A percentile compares a stretch with the other conserved stretches of the same genome.
These are phyloP conservation scores for Cryptosporidium sp. DNA, from an alignment of 169 alveolate genomes.

Conservation along the genomic window DNA sequence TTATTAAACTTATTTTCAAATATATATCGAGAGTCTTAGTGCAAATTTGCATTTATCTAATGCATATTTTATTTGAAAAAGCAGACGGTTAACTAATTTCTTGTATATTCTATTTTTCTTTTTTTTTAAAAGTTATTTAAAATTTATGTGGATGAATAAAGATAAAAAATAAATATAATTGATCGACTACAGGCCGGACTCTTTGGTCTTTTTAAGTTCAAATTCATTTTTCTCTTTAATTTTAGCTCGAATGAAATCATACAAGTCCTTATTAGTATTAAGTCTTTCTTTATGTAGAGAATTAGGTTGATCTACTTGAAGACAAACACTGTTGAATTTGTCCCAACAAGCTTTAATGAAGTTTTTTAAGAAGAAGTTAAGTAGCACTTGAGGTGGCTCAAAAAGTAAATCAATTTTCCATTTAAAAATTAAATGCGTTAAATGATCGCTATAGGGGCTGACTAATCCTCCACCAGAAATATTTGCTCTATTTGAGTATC, in stretches of 20 bases:
- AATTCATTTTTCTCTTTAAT: neutral
- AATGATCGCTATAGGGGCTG: slow-evolving; percentile 29
- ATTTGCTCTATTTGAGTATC: slow-evolving; percentile 37
- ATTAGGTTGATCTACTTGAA: slow-evolving; percentile 42
- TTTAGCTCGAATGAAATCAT: slow-evolving; percentile 38
- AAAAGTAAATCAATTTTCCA: slow-evolving; percentile 66
- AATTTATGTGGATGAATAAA: neutral
- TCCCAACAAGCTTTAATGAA: slow-evolving; percentile 73
- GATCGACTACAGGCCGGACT: neutral
- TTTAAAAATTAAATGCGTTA: slow-evolving; percentile 26
- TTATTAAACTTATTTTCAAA: too few species aligned
- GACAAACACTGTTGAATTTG: slow-evolving; percentile 32
- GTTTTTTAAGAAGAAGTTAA: slow-evolving; percentile 33
- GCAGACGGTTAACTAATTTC: too few species aligned
- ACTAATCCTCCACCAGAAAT: slow-evolving; percentile 69
- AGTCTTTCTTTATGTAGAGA: slow-evolving; percentile 62
- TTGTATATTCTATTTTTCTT: too few species aligned
- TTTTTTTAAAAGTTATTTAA: too few species aligned
- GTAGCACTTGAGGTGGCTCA: slow-evolving; percentile 36
- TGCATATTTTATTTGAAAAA: too few species aligned
- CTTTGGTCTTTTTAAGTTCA: neutral
- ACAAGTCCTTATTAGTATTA: slow-evolving; percentile 13
- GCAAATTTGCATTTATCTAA: too few species aligned
- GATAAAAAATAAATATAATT: neutral
- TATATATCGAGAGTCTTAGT: too few species aligned